Evolutionary conservation across 306 rosid species (phyloP).

Genomic region (Inga leiocalycina): DNA sequence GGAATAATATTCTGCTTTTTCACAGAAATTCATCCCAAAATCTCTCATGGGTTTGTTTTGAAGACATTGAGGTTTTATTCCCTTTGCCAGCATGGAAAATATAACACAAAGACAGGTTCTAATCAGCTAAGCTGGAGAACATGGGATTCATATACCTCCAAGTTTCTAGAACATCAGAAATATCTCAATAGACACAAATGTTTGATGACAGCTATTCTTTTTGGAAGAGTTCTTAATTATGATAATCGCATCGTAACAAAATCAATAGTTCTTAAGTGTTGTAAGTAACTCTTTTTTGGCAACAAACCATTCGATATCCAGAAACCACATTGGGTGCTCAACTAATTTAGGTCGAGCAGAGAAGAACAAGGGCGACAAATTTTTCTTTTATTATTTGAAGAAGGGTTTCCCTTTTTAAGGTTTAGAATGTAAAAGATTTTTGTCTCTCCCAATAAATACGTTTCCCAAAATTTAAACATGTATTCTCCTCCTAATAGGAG

Average conservation of each 20-base stretch:
- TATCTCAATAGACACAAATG: neutral
- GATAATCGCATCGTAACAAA: neutral
- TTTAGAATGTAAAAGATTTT: too few species aligned
- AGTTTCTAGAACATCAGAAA: conserved; percentile 6
- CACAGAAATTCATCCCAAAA: conserved; percentile 19
- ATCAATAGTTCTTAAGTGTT: neutral
- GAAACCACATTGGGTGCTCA: neutral
- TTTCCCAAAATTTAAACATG: too few species aligned
- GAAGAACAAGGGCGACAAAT: neutral
- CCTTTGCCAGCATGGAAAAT: conserved; percentile 14
- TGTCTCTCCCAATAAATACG: too few species aligned
- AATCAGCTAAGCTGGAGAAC: neutral
- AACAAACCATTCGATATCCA: neutral
- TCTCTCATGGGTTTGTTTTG: conserved; percentile 6
- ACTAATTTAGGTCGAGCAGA: neutral
- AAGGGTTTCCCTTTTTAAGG: too few species aligned
- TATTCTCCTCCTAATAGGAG: too few species aligned
- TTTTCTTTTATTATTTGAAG: too few species aligned
- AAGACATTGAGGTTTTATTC: conserved; percentile 13
- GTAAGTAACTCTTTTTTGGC: neutral
- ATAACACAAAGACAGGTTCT: neutral
- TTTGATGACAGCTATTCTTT: neutral
- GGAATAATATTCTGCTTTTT: conserved; percentile 44
- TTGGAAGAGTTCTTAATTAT: neutral
- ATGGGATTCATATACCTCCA: neutral